Evolutionary conservation across 2,329 filamentous ascomycete genomes (phyloP).

Genomic region (Phialophora verrucosa): DNA sequence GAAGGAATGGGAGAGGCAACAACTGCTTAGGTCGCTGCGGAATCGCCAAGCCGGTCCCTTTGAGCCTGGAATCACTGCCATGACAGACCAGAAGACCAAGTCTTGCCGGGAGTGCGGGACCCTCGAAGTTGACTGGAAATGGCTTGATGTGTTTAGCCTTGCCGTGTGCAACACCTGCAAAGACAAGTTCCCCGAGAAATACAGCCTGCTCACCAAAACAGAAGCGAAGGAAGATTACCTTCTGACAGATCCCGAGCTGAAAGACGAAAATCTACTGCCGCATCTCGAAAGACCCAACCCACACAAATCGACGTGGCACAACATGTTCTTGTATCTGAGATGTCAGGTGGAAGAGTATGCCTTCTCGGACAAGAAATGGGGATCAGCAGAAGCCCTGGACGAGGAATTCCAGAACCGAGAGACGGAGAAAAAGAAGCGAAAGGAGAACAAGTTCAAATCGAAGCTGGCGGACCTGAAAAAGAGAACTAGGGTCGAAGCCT

Average conservation of each 20-base stretch:
- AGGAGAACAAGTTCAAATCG: constrained; percentile 88
- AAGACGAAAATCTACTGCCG: constrained; percentile 82
- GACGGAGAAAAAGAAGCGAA: constrained; percentile 78
- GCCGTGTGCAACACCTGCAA: constrained; percentile 83
- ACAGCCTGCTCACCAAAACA: constrained; percentile 94
- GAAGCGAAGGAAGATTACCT: constrained; percentile 96
- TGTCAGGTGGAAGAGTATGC: constrained; percentile 96
- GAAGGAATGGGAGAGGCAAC: constrained; percentile 87
- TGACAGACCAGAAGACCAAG: constrained; percentile 68
- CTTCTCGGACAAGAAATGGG: constrained; percentile 83
- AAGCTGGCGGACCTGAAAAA: constrained; percentile 91
- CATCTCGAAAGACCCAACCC: constrained; percentile 90
- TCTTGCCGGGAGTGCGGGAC: constrained; percentile 82
- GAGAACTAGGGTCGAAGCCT: constrained; percentile 88
- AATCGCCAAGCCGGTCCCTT: constrained; percentile 79
- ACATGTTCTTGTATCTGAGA: constrained; percentile 97
- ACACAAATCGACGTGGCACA: constrained; percentile 94
- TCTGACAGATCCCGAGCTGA: constrained; percentile 90
- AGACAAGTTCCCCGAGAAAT: constrained; percentile 87
- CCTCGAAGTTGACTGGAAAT: constrained; percentile 91
- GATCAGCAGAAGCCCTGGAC: constrained; percentile 81
- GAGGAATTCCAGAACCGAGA: constrained; percentile 84
- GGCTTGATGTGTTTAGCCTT: constrained; percentile 81
- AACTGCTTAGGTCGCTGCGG: constrained; percentile 73
- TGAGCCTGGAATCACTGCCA: constrained; percentile 82